phyloP scores from a whole-genome alignment of 306 rosid genomes.

The Castanopsis chinensis region DNA sequence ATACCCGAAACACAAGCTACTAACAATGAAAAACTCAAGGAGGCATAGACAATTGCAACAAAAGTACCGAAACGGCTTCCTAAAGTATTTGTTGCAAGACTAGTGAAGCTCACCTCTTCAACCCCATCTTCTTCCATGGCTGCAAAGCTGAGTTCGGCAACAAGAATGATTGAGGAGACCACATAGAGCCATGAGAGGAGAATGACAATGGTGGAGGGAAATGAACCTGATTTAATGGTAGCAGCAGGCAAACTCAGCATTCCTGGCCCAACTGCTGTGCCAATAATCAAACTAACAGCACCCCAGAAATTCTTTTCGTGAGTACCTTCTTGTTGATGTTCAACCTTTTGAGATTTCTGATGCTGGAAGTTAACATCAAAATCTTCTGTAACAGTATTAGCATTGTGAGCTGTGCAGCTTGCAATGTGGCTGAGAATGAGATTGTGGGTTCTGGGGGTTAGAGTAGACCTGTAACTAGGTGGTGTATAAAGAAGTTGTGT shows the following conservation, averaged over 20 bases:
- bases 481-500: neutral
- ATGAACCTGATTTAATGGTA: slow-evolving; percentile 48
- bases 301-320: slow-evolving; percentile 53
- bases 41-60: slow-evolving; percentile 43
- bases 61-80: slow-evolving; percentile 40
- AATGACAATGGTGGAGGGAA: slow-evolving; percentile 55
- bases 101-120: slow-evolving; percentile 57
- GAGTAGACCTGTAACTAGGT: neutral
- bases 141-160: slow-evolving; percentile 53
- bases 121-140: slow-evolving; percentile 50
- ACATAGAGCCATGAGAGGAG: slow-evolving; percentile 52
- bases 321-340: slow-evolving; percentile 1
- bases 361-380: neutral
- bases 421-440: neutral
- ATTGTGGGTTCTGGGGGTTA: neutral
- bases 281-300: slow-evolving; percentile 54
- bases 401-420: slow-evolving; percentile 2
- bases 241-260: slow-evolving; percentile 48
- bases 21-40: slow-evolving; percentile 44
- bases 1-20: slow-evolving; percentile 62
- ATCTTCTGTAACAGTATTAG: neutral
- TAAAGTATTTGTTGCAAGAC: slow-evolving; percentile 44
- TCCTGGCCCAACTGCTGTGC: slow-evolving; percentile 59
- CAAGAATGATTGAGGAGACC: slow-evolving; percentile 53
- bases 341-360: slow-evolving; percentile 1